Conservation (phyloP, 2,329 filamentous ascomycete species). For the Diplodia corticola region DNA sequence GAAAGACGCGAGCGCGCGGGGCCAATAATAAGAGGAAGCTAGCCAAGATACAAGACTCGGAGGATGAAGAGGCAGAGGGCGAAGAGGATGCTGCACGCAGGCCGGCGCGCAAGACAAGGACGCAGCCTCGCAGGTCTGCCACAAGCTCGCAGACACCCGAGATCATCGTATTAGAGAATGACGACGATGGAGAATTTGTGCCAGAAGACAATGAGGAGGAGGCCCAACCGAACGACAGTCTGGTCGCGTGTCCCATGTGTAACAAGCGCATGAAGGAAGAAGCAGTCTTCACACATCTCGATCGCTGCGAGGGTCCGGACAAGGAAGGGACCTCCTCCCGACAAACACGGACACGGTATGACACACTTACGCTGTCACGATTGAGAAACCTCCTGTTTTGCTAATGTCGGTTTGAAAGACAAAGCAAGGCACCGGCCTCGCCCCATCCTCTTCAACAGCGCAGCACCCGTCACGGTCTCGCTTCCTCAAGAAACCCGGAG, state of each 20-base stretch:
- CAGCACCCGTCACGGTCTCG: conserved; percentile 29
- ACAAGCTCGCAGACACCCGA: conserved; percentile 28
- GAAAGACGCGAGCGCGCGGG: conserved; percentile 23
- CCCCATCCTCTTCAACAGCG: conserved; percentile 28
- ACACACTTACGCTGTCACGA: neutral
- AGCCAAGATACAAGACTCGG: conserved; percentile 49
- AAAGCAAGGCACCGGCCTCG: conserved; percentile 6
- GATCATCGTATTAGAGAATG: conserved; percentile 28
- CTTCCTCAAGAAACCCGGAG: conserved; percentile 29
- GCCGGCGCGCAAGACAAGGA: conserved; percentile 45
- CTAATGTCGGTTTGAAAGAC: neutral
- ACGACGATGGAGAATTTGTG: conserved; percentile 37
- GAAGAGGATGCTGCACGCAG: conserved; percentile 50
- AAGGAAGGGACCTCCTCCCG: conserved; percentile 32
- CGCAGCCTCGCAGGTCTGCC: conserved; percentile 35
- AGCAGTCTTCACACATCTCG: conserved; percentile 77
- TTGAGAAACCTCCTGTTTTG: neutral
- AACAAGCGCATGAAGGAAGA: conserved; percentile 74
- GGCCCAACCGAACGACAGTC: conserved; percentile 62
- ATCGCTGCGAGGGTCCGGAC: conserved; percentile 58
- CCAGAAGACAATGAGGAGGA: conserved; percentile 42
- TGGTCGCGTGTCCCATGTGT: conserved; percentile 85
- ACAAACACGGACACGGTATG: conserved; percentile 33
- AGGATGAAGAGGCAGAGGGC: conserved; percentile 45
- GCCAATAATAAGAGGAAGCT: conserved; percentile 51